These are phyloP conservation scores for Schoenoplectus triqueter DNA, from an alignment of 202 grass and related monocot genomes.

Conservation along the genomic window DNA sequence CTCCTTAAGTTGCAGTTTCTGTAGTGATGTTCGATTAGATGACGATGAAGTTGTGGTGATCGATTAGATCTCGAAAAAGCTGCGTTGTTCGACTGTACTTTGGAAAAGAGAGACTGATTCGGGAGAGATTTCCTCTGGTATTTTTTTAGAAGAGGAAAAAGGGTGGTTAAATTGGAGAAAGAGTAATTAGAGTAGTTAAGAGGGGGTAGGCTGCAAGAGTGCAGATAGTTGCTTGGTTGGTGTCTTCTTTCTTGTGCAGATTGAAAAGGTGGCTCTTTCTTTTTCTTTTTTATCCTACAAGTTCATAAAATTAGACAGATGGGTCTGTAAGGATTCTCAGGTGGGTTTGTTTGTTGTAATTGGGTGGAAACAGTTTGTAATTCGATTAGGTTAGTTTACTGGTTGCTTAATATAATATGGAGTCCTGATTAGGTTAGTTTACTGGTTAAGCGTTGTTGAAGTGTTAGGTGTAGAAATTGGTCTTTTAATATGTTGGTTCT, in stretches of 20 bases:
- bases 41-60: neutral
- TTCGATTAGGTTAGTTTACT: neutral
- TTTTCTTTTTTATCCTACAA: neutral
- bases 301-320: constrained; percentile 11
- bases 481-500: neutral
- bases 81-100: neutral
- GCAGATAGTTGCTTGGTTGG: neutral
- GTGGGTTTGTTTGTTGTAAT: constrained; percentile 1
- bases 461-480: neutral
- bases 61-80: neutral
- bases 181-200: constrained; percentile 9
- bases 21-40: neutral
- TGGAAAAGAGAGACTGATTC: neutral
- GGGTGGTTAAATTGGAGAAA: neutral
- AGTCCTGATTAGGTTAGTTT: neutral
- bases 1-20: constrained; percentile 22
- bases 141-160: constrained; percentile 39
- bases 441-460: neutral
- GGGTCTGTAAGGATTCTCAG: neutral
- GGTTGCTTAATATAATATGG: neutral
- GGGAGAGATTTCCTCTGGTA: neutral
- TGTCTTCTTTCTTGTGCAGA: constrained; percentile 27
- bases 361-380: neutral
- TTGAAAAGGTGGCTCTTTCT: neutral
- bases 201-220: neutral